phyloP scores from a whole-genome alignment of 495 filamentous ascomycete genomes.

The Tuber aestivum region DNA sequence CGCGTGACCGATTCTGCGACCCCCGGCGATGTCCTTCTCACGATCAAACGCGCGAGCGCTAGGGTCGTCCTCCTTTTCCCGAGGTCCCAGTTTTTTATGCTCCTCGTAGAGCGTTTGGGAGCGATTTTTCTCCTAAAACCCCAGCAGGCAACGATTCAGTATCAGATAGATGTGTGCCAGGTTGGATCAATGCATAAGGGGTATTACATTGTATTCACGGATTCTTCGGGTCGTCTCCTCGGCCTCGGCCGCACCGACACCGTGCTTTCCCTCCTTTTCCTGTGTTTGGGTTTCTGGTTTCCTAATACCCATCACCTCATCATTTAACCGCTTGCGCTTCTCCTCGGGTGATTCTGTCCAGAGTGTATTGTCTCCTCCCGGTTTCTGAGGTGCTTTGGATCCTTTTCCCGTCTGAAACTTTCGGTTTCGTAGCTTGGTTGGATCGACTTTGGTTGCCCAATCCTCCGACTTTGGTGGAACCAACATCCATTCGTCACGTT shows the following conservation, averaged over 20 bases:
- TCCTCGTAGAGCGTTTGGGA: conserved; percentile 61
- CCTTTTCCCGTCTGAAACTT: conserved; percentile 76
- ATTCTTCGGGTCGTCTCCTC: conserved; percentile 53
- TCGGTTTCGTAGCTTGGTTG: conserved; percentile 72
- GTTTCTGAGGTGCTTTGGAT: conserved; percentile 47
- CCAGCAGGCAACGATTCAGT: not conserved
- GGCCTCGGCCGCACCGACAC: conserved; percentile 44
- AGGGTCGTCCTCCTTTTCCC: conserved; percentile 80
- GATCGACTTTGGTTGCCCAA: conserved; percentile 65
- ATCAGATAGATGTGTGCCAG: conserved; percentile 17
- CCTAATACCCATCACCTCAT: conserved; percentile 75
- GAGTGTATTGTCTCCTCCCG: conserved; percentile 53
- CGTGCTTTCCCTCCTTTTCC: conserved; percentile 26
- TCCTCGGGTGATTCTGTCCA: conserved; percentile 94
- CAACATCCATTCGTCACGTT: conserved; percentile 92
- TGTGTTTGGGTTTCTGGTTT: conserved; percentile 44
- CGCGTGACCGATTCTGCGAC: conserved; percentile 62
- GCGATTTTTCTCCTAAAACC: conserved; percentile 53
- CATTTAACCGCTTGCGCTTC: conserved; percentile 69
- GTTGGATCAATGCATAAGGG: conserved; percentile 5
- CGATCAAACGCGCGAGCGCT: conserved; percentile 80
- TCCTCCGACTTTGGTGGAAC: conserved; percentile 65
- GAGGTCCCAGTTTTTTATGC: conserved; percentile 48
- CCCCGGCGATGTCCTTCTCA: conserved; percentile 87
- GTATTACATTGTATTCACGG: conserved; percentile 54